A percentile compares a stretch with the other conserved stretches of the same genome.
phyloP scores from a whole-genome alignment of 257 asterid species.

The Catharanthus roseus region DNA sequence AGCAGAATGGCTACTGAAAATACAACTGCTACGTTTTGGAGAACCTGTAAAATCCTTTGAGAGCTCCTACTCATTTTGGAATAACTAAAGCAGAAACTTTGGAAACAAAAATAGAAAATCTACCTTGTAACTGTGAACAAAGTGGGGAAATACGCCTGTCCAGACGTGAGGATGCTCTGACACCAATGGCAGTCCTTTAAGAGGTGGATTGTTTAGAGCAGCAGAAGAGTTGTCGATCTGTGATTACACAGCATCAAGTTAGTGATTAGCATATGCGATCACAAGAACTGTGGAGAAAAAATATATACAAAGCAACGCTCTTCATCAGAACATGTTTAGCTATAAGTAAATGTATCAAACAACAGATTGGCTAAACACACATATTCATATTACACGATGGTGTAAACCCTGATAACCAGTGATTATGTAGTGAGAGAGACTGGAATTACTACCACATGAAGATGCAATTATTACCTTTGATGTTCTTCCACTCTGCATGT shows the following conservation, averaged over 20 bases:
- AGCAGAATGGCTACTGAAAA: not conserved
- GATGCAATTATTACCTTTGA: constrained; percentile 27
- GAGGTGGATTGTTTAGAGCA: constrained; percentile 21
- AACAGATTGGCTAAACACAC: not conserved
- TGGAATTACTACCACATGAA: not conserved
- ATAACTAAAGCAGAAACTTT: not conserved
- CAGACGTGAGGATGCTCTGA: constrained; percentile 30
- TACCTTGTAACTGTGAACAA: constrained; percentile 28
- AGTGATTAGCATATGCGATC: not conserved
- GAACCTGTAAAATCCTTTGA: not conserved
- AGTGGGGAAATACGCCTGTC: constrained; percentile 28
- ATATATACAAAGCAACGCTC: not conserved
- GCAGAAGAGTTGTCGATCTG: constrained; percentile 28
- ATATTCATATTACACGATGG: not conserved
- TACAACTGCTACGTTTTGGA: not conserved
- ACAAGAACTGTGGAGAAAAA: not conserved
- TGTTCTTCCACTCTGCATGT: constrained; percentile 32
- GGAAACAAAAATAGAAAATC: not conserved
- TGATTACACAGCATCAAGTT: not conserved
- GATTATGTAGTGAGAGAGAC: not conserved
- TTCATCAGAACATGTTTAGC: not conserved
- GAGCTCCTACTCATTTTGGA: not conserved
- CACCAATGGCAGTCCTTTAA: constrained; percentile 25
- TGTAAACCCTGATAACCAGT: not conserved
- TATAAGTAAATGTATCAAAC: not conserved